Conservation (phyloP, 2,329 filamentous ascomycete genomes). For the Pseudopyrenochaeta lycopersici region DNA sequence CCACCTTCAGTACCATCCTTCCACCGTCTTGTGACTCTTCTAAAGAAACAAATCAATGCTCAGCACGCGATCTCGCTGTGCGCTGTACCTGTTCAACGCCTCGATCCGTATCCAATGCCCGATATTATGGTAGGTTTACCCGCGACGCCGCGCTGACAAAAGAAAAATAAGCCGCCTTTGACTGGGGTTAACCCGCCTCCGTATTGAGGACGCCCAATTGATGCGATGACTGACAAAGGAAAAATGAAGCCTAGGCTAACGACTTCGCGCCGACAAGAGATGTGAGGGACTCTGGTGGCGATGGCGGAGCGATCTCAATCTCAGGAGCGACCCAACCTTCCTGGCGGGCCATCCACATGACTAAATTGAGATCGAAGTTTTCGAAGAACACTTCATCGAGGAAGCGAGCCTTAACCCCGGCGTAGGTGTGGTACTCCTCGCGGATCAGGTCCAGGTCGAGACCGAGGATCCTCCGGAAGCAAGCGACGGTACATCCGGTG, state of each 20-base stretch:
- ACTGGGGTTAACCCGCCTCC: neutral
- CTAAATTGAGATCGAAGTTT: slow-evolving; percentile 52
- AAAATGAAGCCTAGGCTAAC: slow-evolving; percentile 12
- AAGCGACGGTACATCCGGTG: slow-evolving; percentile 87
- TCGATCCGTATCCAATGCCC: slow-evolving; percentile 5
- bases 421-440: slow-evolving; percentile 76
- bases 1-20: slow-evolving; percentile 6
- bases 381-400: slow-evolving; percentile 58
- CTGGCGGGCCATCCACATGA: slow-evolving; percentile 50
- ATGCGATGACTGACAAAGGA: slow-evolving; percentile 9
- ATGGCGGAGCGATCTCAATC: slow-evolving; percentile 25
- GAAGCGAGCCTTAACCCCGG: slow-evolving; percentile 59
- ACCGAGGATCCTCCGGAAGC: slow-evolving; percentile 74
- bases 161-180: neutral
- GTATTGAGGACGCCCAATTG: neutral
- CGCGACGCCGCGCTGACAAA: slow-evolving; percentile 6
- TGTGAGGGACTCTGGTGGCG: slow-evolving; percentile 31
- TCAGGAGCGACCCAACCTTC: slow-evolving; percentile 38
- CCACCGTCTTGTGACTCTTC: neutral
- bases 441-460: slow-evolving; percentile 71
- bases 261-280: slow-evolving; percentile 18
- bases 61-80: neutral
- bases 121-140: slow-evolving; percentile 1
- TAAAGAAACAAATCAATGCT: no score
- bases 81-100: neutral